These are phyloP conservation scores for Pythium chondricola DNA, from an alignment of 352 stramenopile genomes.

Conservation along the genomic window DNA sequence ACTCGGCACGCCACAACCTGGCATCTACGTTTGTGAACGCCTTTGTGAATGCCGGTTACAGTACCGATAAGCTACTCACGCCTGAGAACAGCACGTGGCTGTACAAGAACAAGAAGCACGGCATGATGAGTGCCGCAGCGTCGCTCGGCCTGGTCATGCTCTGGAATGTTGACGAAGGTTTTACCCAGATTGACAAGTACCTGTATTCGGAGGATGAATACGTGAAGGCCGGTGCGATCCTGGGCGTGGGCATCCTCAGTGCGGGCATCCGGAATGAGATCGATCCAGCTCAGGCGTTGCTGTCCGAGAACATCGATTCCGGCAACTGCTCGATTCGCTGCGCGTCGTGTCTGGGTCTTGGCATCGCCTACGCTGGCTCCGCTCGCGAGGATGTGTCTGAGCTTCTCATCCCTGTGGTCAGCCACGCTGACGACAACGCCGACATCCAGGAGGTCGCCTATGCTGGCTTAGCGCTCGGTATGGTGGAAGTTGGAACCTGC, in stretches of 20 bases:
- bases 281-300: conserved; percentile 94
- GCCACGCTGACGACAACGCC: conserved; percentile 86
- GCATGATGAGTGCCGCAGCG: conserved; percentile 97
- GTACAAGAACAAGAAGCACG: conserved; percentile 99
- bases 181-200: conserved; percentile 99
- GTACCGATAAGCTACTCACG: conserved; percentile 95
- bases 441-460: conserved; percentile 91
- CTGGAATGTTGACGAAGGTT: conserved; percentile 99
- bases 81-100: conserved; percentile 96
- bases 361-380: conserved; percentile 97
- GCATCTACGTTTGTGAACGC: conserved; percentile 99
- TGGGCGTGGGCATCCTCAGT: conserved; percentile 96
- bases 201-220: conserved; percentile 98
- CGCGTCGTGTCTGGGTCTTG: conserved; percentile 93
- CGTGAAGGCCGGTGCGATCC: conserved; percentile 96
- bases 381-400: conserved; percentile 96
- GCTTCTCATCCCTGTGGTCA: conserved; percentile 93
- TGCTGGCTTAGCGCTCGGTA: conserved; percentile 94
- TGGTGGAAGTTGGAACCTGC: conserved; percentile 98
- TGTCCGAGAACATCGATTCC: conserved; percentile 96
- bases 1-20: conserved; percentile 97
- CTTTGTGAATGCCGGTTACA: conserved; percentile 98
- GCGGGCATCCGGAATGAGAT: conserved; percentile 94
- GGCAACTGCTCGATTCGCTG: conserved; percentile 93
- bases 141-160: conserved; percentile 97